These are phyloP conservation scores for Fusarium sulawesiense DNA, from an alignment of 2,329 filamentous ascomycete genomes.

Conservation along the genomic window DNA sequence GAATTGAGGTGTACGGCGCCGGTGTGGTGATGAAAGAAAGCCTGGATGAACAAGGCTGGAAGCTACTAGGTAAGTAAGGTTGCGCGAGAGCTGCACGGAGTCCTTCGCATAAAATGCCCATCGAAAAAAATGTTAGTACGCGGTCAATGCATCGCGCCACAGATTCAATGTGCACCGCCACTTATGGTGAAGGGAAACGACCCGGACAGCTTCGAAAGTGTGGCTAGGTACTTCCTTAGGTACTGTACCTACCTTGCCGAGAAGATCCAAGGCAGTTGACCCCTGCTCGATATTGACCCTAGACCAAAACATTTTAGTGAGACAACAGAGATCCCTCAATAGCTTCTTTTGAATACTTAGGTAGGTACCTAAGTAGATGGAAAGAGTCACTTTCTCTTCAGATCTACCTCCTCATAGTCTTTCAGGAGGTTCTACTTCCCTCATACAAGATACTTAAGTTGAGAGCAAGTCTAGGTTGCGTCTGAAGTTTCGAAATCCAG, in stretches of 20 bases:
- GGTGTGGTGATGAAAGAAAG: conserved; percentile 12
- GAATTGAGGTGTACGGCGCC: conserved; percentile 29
- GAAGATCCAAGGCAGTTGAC: not conserved
- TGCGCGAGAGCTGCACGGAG: conserved; percentile 32
- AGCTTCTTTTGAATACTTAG: not conserved
- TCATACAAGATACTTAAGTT: not conserved
- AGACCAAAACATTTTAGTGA: not conserved
- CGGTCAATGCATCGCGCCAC: conserved; percentile 40
- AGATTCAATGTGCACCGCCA: conserved; percentile 26
- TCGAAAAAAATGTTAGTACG: conserved; percentile 23
- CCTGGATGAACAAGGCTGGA: conserved; percentile 27
- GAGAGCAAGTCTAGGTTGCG: not conserved
- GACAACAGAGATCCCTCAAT: not conserved
- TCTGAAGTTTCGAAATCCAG: not conserved
- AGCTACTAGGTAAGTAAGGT: conserved; percentile 16
- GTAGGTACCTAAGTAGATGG: not conserved
- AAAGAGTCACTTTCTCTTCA: not conserved
- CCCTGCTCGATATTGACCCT: not conserved
- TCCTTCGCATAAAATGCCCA: conserved; percentile 15
- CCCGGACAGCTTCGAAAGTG: not conserved
- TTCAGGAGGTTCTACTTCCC: not conserved
- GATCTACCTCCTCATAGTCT: not conserved
- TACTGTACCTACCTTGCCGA: not conserved
- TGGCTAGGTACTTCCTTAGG: not conserved
- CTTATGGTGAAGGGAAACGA: not conserved